These are phyloP conservation scores for Scheffersomyces stambukii DNA, from an alignment of 1,139 yeast genomes.

Conservation along the genomic window DNA sequence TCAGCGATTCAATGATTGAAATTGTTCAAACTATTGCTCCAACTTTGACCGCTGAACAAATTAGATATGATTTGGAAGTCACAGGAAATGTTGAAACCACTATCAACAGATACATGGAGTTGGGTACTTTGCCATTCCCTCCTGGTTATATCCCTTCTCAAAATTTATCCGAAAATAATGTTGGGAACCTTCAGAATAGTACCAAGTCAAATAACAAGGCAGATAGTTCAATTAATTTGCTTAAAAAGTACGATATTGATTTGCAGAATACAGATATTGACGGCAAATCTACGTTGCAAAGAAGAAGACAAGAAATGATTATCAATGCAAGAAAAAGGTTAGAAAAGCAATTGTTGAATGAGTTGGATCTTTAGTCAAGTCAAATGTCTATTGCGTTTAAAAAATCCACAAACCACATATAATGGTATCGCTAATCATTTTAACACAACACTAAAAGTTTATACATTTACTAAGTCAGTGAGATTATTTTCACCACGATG, in stretches of 20 bases:
- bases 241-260: constrained; percentile 34
- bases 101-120: constrained; percentile 62
- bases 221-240: constrained; percentile 22
- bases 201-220: constrained; percentile 1
- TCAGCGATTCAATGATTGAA: constrained; percentile 80
- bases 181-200: background rate
- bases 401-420: too few relatives aligned
- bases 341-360: constrained; percentile 32
- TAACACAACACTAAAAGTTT: too few relatives aligned
- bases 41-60: constrained; percentile 62
- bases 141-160: constrained; percentile 35
- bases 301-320: constrained; percentile 42
- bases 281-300: constrained; percentile 21
- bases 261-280: constrained; percentile 14
- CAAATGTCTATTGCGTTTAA: too few relatives aligned
- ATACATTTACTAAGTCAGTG: too few relatives aligned
- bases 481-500: too few relatives aligned
- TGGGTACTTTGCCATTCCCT: constrained; percentile 64
- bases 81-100: constrained; percentile 82
- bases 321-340: constrained; percentile 40
- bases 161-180: constrained; percentile 6
- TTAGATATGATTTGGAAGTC: constrained; percentile 55
- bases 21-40: constrained; percentile 86
- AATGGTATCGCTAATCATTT: too few relatives aligned
- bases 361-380: constrained; percentile 7